These are phyloP conservation scores for Sonneratia alba DNA, from an alignment of 345 rosid genomes.

Conservation along the genomic window DNA sequence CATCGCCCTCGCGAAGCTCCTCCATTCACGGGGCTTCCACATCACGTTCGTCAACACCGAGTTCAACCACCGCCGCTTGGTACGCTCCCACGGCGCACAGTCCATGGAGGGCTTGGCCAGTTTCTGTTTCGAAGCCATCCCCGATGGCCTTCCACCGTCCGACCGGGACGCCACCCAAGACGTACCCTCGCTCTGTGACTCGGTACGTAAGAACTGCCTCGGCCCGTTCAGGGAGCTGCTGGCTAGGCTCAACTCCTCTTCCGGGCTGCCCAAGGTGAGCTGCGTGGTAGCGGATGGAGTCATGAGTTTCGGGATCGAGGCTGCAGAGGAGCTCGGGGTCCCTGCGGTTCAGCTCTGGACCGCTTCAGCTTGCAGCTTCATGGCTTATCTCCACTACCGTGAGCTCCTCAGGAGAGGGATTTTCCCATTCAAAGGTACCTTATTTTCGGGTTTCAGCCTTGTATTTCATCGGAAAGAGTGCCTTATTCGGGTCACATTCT, in stretches of 20 bases:
- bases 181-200: slow-evolving; percentile 19
- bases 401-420: slow-evolving; percentile 19
- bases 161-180: neutral
- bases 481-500: too few relatives aligned
- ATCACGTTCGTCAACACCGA: neutral
- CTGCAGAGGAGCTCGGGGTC: slow-evolving; percentile 25
- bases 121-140: slow-evolving; percentile 15
- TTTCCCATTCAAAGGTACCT: slow-evolving; percentile 29
- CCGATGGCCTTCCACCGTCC: neutral
- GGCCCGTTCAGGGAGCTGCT: slow-evolving; percentile 23
- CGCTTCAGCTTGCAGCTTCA: slow-evolving; percentile 26
- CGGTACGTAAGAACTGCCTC: slow-evolving; percentile 18
- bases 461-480: neutral
- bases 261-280: slow-evolving; percentile 21
- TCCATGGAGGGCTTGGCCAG: slow-evolving; percentile 34
- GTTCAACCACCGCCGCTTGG: slow-evolving; percentile 39
- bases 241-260: slow-evolving; percentile 8
- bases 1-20: slow-evolving; percentile 20
- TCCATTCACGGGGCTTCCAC: slow-evolving; percentile 5
- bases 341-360: slow-evolving; percentile 30
- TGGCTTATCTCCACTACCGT: slow-evolving; percentile 15
- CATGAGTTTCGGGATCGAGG: slow-evolving; percentile 32
- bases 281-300: slow-evolving; percentile 31
- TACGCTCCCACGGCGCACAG: slow-evolving; percentile 23
- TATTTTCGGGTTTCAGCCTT: neutral